These are phyloP conservation scores for Spizellomyces punctatus DNA, from an alignment of 192 early-diverging fungal genomes.

Conservation along the genomic window DNA sequence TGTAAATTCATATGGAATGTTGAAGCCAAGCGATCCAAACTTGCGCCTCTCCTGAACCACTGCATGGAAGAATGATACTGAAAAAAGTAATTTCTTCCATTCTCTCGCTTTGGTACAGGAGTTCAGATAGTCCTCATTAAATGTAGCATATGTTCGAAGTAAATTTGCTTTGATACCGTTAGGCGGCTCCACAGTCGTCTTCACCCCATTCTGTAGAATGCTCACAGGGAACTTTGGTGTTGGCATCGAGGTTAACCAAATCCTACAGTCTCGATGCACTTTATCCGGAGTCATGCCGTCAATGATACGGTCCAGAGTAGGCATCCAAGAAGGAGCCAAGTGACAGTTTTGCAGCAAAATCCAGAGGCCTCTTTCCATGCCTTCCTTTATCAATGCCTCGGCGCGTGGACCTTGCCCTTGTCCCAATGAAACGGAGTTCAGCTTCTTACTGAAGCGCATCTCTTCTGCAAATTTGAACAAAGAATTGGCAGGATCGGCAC, in stretches of 20 bases:
- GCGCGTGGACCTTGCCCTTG: slow-evolving; percentile 64
- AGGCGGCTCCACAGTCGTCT: slow-evolving; percentile 62
- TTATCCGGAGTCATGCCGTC: slow-evolving; percentile 57
- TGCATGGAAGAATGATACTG: slow-evolving; percentile 63
- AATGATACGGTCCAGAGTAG: slow-evolving; percentile 58
- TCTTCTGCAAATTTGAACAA: slow-evolving; percentile 67
- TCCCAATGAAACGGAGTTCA: slow-evolving; percentile 57
- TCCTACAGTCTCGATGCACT: slow-evolving; percentile 58
- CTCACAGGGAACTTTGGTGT: slow-evolving; percentile 63
- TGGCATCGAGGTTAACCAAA: slow-evolving; percentile 64
- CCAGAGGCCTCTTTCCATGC: slow-evolving; percentile 64
- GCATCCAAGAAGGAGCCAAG: slow-evolving; percentile 64
- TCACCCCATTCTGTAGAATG: slow-evolving; percentile 64
- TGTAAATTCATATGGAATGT: slow-evolving; percentile 65
- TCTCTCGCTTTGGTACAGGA: slow-evolving; percentile 46
- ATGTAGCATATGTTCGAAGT: slow-evolving; percentile 56
- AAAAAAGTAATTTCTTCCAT: slow-evolving; percentile 62
- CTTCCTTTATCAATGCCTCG: slow-evolving; percentile 60
- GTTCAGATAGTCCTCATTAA: slow-evolving; percentile 58
- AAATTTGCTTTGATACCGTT: slow-evolving; percentile 66
- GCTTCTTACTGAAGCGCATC: slow-evolving; percentile 60
- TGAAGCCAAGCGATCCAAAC: slow-evolving; percentile 62
- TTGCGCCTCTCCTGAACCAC: slow-evolving; percentile 61
- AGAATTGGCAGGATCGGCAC: slow-evolving; percentile 58
- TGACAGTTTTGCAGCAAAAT: slow-evolving; percentile 64